A percentile compares a stretch with the other conserved stretches of the same genome.
phyloP scores from a whole-genome alignment of 1,139 yeast genomes.

The Nakaseomyces uthaithaninus region DNA sequence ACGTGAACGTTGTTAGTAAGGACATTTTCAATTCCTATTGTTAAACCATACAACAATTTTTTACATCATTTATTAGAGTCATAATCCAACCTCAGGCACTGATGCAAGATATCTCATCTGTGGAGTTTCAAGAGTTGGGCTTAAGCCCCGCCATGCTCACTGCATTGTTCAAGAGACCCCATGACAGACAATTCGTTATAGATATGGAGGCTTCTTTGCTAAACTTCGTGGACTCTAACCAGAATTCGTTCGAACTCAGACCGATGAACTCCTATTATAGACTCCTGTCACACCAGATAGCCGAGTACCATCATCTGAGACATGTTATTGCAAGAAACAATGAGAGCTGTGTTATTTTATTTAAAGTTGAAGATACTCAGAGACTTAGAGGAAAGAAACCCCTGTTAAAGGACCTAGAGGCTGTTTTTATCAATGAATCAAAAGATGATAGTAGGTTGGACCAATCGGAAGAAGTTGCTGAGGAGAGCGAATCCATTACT shows the following conservation, averaged over 20 bases:
- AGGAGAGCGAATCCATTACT: no score
- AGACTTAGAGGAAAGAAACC: conserved; percentile 7
- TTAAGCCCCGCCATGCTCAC: conserved; percentile 30
- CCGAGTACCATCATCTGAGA: conserved; percentile 55
- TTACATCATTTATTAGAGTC: no score
- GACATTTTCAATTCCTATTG: no score
- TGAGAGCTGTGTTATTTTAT: conserved; percentile 39
- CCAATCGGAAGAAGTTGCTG: no score
- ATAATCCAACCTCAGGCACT: no score
- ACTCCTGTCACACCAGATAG: conserved; percentile 57
- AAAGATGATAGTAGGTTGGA: no score
- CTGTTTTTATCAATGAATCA: background rate
- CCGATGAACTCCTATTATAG: conserved; percentile 61
- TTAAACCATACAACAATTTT: no score
- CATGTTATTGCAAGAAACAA: conserved; percentile 41
- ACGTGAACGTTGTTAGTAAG: no score
- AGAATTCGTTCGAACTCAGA: conserved; percentile 40
- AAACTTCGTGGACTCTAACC: conserved; percentile 31
- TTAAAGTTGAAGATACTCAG: conserved; percentile 22
- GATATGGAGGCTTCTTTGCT: conserved; percentile 45
- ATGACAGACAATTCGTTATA: conserved; percentile 46
- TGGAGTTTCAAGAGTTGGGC: conserved; percentile 13
- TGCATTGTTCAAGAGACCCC: conserved; percentile 41
- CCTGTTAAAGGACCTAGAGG: conserved; percentile 19
- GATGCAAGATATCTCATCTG: no score